Conservation (phyloP, 495 filamentous ascomycete genomes). For the Hapsidospora chrysogenum region DNA sequence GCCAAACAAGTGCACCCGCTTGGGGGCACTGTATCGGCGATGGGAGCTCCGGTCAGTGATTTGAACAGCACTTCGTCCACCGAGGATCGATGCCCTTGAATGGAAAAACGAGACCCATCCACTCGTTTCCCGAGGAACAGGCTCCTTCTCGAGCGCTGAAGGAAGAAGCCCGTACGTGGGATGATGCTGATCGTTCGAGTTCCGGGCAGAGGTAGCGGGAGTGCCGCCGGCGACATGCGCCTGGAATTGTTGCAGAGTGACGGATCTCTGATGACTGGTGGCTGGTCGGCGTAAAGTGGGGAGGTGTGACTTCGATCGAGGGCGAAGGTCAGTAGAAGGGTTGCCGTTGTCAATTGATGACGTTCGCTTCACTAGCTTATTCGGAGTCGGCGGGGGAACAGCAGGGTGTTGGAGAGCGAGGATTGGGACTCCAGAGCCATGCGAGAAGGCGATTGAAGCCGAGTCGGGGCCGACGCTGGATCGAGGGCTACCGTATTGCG, state of each 20-base stretch:
- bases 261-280: constrained; percentile 74
- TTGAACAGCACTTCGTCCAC: constrained; percentile 8
- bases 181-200: constrained; percentile 17
- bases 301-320: constrained; percentile 33
- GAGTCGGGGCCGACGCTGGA: constrained; percentile 52
- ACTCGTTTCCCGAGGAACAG: background rate
- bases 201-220: constrained; percentile 11
- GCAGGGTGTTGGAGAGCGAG: constrained; percentile 21
- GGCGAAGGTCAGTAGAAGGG: constrained; percentile 12
- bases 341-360: constrained; percentile 27
- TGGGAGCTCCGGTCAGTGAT: constrained; percentile 6
- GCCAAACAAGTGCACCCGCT: constrained; percentile 8
- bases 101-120: constrained; percentile 33
- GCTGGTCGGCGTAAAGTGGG: constrained; percentile 56
- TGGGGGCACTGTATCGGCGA: constrained; percentile 10
- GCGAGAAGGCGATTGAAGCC: constrained; percentile 52
- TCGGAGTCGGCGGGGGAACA: constrained; percentile 39
- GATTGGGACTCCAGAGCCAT: constrained; percentile 54
- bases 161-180: constrained; percentile 7
- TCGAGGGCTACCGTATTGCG: constrained; percentile 48
- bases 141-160: constrained; percentile 3
- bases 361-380: constrained; percentile 85
- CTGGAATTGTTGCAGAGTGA: constrained; percentile 41
- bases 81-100: constrained; percentile 7
- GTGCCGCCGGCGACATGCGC: constrained; percentile 5